Evolutionary conservation across 345 rosid genomes (phyloP).

Genomic region (Salix brachista): DNA sequence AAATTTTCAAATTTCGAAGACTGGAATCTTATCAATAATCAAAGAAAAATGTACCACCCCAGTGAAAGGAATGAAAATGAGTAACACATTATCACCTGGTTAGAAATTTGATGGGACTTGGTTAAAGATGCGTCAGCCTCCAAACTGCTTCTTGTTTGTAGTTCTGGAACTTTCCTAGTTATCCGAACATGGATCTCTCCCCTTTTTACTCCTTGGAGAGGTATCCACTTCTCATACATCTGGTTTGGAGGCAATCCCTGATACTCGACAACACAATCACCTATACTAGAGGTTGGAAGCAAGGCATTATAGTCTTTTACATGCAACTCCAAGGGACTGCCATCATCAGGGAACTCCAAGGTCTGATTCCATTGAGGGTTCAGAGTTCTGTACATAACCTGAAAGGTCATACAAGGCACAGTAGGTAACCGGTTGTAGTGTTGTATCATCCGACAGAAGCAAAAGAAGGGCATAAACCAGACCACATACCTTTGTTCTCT

Average conservation of each 20-base stretch:
- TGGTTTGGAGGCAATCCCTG: slow-evolving; percentile 75
- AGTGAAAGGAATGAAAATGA: too few relatives aligned
- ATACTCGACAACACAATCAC: slow-evolving; percentile 81
- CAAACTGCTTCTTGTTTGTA: slow-evolving; percentile 40
- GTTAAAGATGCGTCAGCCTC: slow-evolving; percentile 54
- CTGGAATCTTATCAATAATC: too few relatives aligned
- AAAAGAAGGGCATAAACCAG: neutral
- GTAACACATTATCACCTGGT: slow-evolving; percentile 38
- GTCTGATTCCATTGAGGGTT: slow-evolving; percentile 88
- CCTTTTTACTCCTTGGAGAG: slow-evolving; percentile 84
- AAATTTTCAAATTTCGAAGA: too few relatives aligned
- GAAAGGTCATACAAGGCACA: slow-evolving; percentile 12
- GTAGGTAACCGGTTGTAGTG: neutral
- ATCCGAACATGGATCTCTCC: slow-evolving; percentile 82
- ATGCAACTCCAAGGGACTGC: slow-evolving; percentile 65
- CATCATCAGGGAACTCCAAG: slow-evolving; percentile 80
- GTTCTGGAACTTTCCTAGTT: slow-evolving; percentile 67
- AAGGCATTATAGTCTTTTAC: slow-evolving; percentile 88
- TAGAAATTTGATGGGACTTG: slow-evolving; percentile 49
- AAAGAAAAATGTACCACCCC: too few relatives aligned
- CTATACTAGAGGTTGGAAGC: slow-evolving; percentile 79
- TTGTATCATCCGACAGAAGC: neutral
- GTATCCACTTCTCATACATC: slow-evolving; percentile 90
- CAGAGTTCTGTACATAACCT: slow-evolving; percentile 77
- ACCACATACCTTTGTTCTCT: slow-evolving; percentile 66